A percentile compares a stretch with the other conserved stretches of the same genome.
Conservation (phyloP, 768 basidiomycete genomes). For the Dioszegia aurantiaca region DNA sequence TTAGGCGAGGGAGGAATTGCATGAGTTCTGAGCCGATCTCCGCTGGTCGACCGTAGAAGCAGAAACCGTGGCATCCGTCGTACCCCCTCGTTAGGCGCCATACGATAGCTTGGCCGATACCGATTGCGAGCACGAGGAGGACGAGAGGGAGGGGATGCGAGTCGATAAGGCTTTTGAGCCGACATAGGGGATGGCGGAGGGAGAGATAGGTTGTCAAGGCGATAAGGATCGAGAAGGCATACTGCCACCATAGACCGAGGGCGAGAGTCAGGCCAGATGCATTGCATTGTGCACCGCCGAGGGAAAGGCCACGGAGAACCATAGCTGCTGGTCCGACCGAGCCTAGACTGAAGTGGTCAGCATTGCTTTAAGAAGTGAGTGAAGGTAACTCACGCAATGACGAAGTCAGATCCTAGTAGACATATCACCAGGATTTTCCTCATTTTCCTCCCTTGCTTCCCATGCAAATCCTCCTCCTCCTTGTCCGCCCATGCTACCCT, state of each 20-base stretch:
- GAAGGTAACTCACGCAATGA: slow-evolving; percentile 27
- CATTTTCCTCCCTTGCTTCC: slow-evolving; percentile 16
- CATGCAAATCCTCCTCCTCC: slow-evolving; percentile 9
- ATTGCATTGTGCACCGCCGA: slow-evolving; percentile 15
- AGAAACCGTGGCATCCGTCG: slow-evolving; percentile 13
- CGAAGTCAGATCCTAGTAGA: slow-evolving; percentile 18
- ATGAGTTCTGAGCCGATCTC: slow-evolving; percentile 16
- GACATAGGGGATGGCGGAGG: slow-evolving; percentile 25
- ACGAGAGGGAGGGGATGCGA: slow-evolving; percentile 3
- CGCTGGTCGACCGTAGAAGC: slow-evolving; percentile 14
- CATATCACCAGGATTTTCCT: slow-evolving; percentile 22
- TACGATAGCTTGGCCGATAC: slow-evolving; percentile 14
- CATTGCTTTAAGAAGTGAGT: not conserved
- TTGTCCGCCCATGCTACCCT: slow-evolving; percentile 3
- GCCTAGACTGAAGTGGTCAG: slow-evolving; percentile 6
- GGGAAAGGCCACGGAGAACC: not conserved
- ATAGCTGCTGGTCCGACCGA: slow-evolving; percentile 19
- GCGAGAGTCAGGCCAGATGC: slow-evolving; percentile 19
- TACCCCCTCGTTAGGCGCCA: slow-evolving; percentile 12
- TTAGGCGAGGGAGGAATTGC: slow-evolving; percentile 23
- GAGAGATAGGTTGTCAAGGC: slow-evolving; percentile 26
- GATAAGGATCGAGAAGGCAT: slow-evolving; percentile 25
- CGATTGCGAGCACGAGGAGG: slow-evolving; percentile 7
- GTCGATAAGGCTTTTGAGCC: slow-evolving; percentile 15
- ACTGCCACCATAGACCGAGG: slow-evolving; percentile 28